Percentiles rank a stretch among this genome's conserved stretches.
Conservation (phyloP, 345 rosid species). For the Eucalyptus shirleyi region DNA sequence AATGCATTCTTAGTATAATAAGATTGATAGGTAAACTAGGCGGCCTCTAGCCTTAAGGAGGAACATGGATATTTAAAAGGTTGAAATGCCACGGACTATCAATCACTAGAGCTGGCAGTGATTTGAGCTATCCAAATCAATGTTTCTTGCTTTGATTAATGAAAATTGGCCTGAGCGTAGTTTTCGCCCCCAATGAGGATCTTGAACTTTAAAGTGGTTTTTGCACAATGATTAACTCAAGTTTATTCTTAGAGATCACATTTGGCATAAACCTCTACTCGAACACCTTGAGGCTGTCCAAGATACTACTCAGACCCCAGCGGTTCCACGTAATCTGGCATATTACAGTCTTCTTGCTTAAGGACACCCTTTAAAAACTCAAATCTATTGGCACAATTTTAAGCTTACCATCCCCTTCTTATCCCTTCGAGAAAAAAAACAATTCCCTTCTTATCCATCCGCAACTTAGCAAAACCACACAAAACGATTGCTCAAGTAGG, state of each 20-base stretch:
- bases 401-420: background rate
- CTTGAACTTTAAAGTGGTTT: background rate
- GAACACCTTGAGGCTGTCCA: background rate
- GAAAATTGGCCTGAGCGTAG: background rate
- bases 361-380: background rate
- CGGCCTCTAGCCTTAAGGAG: background rate
- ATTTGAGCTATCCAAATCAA: background rate
- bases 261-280: background rate
- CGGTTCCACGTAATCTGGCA: background rate
- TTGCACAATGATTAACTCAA: background rate
- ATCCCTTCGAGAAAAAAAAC: background rate
- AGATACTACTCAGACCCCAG: background rate
- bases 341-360: background rate
- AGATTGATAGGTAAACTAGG: background rate
- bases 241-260: background rate
- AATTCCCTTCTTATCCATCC: background rate
- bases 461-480: background rate
- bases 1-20: background rate
- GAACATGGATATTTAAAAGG: background rate
- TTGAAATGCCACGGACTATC: background rate
- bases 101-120: background rate
- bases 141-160: background rate
- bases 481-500: background rate
- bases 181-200: background rate
- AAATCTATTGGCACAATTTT: background rate